Percentiles rank a stretch among this genome's conserved stretches.
These are phyloP conservation scores for Ganoderma leucocontextum DNA, from an alignment of 1,284 basidiomycete species.

Conservation along the genomic window DNA sequence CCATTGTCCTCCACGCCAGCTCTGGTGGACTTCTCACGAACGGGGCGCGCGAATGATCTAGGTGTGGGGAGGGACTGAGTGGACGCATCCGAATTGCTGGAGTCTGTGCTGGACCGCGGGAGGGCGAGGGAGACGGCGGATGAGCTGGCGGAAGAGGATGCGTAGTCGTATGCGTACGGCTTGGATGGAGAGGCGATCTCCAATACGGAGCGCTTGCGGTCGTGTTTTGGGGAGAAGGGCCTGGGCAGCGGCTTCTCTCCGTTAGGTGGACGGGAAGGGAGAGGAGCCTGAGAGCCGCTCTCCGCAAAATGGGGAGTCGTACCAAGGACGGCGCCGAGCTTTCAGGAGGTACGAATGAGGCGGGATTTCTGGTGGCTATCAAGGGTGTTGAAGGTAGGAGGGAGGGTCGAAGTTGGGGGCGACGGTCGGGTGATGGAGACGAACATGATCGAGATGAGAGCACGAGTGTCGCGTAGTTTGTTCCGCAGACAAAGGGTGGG, in stretches of 20 bases:
- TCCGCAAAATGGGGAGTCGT: slow-evolving; percentile 62
- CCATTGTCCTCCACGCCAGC: too few relatives aligned
- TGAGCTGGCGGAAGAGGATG: slow-evolving; percentile 42
- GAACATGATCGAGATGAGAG: too few relatives aligned
- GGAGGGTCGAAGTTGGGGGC: slow-evolving; percentile 24
- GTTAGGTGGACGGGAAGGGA: slow-evolving; percentile 2
- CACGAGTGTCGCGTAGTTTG: too few relatives aligned
- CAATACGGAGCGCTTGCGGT: slow-evolving; percentile 44
- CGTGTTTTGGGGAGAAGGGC: slow-evolving; percentile 32
- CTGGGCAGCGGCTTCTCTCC: slow-evolving; percentile 28
- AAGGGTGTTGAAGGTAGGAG: slow-evolving; percentile 59
- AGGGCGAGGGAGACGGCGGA: slow-evolving; percentile 42
- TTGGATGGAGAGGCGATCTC: slow-evolving; percentile 28
- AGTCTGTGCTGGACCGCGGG: slow-evolving; percentile 35
- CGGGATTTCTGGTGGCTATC: slow-evolving; percentile 57
- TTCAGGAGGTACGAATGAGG: slow-evolving; percentile 65
- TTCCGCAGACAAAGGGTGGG: too few relatives aligned
- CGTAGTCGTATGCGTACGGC: slow-evolving; percentile 31
- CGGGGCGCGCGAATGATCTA: slow-evolving; percentile 27
- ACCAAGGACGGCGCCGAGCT: slow-evolving; percentile 65
- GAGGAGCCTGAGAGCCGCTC: slow-evolving; percentile 30
- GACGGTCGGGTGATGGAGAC: slow-evolving; percentile 2
- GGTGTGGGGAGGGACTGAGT: slow-evolving; percentile 26
- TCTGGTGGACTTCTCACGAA: slow-evolving; percentile 28
- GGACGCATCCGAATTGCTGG: slow-evolving; percentile 21